Conservation (phyloP, 371 early-diverging fungal species). For the Lichtheimia ramosa region DNA sequence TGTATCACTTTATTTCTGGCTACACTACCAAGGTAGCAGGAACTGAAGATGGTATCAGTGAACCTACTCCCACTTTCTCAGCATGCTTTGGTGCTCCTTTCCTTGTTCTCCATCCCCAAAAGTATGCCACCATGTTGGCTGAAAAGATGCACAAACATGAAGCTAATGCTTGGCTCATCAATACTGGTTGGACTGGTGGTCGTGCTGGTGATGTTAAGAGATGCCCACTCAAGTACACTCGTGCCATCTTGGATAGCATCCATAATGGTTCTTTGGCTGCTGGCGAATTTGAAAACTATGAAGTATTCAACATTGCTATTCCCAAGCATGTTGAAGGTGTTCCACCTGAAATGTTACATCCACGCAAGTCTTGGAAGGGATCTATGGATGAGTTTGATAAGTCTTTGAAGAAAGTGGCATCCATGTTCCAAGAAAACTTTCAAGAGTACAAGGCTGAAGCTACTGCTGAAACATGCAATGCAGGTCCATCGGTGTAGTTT, state of each 20-base stretch:
- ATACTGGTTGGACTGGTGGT: slow-evolving; percentile 98
- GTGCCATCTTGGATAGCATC: slow-evolving; percentile 96
- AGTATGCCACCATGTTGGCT: slow-evolving; percentile 96
- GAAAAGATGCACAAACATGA: slow-evolving; percentile 89
- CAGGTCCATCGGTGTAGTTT: slow-evolving; percentile 61
- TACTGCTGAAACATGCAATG: slow-evolving; percentile 65
- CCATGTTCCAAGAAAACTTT: slow-evolving; percentile 87
- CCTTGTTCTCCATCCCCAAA: slow-evolving; percentile 95
- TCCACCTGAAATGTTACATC: slow-evolving; percentile 83
- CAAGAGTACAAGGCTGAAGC: slow-evolving; percentile 79
- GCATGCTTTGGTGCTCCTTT: slow-evolving; percentile 97
- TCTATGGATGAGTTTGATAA: slow-evolving; percentile 54
- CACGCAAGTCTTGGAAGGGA: slow-evolving; percentile 82
- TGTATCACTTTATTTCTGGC: slow-evolving; percentile 97
- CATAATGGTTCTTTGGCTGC: slow-evolving; percentile 84
- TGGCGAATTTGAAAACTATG: slow-evolving; percentile 78
- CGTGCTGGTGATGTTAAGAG: slow-evolving; percentile 88
- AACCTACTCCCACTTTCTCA: slow-evolving; percentile 92
- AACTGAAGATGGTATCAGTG: slow-evolving; percentile 95
- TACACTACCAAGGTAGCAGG: slow-evolving; percentile 95
- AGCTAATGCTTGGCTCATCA: slow-evolving; percentile 95
- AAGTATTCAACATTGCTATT: slow-evolving; percentile 81
- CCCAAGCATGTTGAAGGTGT: slow-evolving; percentile 75
- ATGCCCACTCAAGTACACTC: slow-evolving; percentile 93
- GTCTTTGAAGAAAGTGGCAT: slow-evolving; percentile 73